A percentile compares a stretch with the other conserved stretches of the same genome.
phyloP scores from a whole-genome alignment of 768 basidiomycete species.

The Heimioporus sp. region DNA sequence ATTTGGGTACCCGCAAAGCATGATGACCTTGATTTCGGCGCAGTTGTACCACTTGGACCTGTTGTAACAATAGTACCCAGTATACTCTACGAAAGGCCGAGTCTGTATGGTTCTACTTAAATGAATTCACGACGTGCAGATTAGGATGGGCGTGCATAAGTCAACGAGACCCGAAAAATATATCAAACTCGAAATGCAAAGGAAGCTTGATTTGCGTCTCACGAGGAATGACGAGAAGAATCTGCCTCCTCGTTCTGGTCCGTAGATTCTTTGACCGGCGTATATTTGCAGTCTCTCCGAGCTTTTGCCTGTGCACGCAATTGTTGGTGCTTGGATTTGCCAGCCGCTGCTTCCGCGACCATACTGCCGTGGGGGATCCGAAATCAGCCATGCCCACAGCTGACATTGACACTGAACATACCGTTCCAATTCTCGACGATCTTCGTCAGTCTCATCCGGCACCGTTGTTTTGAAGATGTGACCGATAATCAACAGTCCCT shows the following conservation, averaged over 20 bases:
- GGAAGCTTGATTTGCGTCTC: constrained; percentile 8
- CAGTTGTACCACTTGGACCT: background rate
- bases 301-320: constrained; percentile 26
- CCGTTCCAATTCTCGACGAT: constrained; percentile 93
- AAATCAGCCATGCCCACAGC: background rate
- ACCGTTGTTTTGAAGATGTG: constrained; percentile 82
- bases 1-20: constrained; percentile 1
- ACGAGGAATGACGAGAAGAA: constrained; percentile 10
- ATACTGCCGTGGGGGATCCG: constrained; percentile 45
- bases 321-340: constrained; percentile 59
- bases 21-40: background rate
- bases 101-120: constrained; percentile 12
- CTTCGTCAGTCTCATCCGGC: constrained; percentile 91
- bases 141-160: constrained; percentile 18
- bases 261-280: constrained; percentile 32
- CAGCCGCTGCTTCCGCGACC: constrained; percentile 82
- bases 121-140: constrained; percentile 15
- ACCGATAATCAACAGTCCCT: constrained; percentile 88
- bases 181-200: constrained; percentile 16
- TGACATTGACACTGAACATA: constrained; percentile 32
- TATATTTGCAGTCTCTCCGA: constrained; percentile 38
- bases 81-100: constrained; percentile 9
- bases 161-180: constrained; percentile 14
- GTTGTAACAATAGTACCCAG: constrained; percentile 15
- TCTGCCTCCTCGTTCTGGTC: constrained; percentile 24